Evolutionary conservation across 23 red algal genomes (phyloP).

Genomic region (Agarophyton chilense): DNA sequence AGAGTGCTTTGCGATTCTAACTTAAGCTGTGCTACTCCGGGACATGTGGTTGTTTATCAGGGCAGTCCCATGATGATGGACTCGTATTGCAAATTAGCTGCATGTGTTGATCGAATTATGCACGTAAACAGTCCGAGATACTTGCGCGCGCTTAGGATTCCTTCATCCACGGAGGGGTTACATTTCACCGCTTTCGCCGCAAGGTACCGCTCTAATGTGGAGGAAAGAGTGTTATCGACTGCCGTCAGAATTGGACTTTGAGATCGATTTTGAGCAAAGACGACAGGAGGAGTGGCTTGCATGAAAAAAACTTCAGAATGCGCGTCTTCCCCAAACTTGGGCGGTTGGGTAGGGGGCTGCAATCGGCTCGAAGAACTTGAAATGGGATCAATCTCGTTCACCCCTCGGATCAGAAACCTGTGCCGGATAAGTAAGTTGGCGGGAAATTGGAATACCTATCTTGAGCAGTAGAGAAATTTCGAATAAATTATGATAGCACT

Average conservation of each 20-base stretch:
- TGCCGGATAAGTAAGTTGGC: conserved; percentile 14
- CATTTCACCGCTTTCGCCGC: conserved; percentile 37
- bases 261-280: background rate
- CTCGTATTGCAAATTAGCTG: background rate
- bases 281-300: too few relatives aligned
- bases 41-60: conserved; percentile 33
- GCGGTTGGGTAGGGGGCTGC: background rate
- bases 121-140: conserved; percentile 32
- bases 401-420: too few relatives aligned
- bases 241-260: conserved; percentile 13
- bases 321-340: too few relatives aligned
- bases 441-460: background rate
- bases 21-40: conserved; percentile 28
- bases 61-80: conserved; percentile 38
- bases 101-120: background rate
- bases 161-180: conserved; percentile 11
- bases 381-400: background rate
- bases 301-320: too few relatives aligned
- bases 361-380: background rate
- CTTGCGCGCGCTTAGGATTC: background rate
- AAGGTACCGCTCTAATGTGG: conserved; percentile 11
- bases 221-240: conserved; percentile 14
- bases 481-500: background rate
- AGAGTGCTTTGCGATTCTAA: conserved; percentile 40
- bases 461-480: background rate